phyloP scores from a whole-genome alignment of 345 rosid species.

The Hypericum perforatum region DNA sequence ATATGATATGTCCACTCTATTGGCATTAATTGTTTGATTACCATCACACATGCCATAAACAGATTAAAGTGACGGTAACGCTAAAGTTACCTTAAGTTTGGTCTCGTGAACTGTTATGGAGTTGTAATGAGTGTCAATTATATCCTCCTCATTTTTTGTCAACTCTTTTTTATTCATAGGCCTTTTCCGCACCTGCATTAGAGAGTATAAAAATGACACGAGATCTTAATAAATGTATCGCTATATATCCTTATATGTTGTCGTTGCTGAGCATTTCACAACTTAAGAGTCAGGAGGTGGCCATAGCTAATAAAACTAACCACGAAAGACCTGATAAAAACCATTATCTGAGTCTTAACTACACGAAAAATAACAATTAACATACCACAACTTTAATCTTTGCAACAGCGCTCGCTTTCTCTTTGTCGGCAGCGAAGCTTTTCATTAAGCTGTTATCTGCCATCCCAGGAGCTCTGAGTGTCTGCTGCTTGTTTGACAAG shows the following conservation, averaged over 20 bases:
- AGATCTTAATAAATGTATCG: too few species aligned
- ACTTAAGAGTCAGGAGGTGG: too few species aligned
- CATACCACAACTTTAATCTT: constrained; percentile 62
- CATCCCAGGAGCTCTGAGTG: constrained; percentile 16
- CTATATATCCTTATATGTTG: too few species aligned
- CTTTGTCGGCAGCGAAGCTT: constrained; percentile 41
- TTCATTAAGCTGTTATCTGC: constrained; percentile 31
- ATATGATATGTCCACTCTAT: too few species aligned
- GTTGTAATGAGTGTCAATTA: constrained; percentile 34
- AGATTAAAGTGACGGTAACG: background rate
- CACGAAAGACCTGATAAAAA: too few species aligned
- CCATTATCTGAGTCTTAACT: background rate
- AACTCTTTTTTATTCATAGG: constrained; percentile 47
- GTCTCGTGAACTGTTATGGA: constrained; percentile 43
- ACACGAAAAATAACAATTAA: background rate
- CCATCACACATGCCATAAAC: background rate
- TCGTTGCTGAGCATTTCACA: too few species aligned
- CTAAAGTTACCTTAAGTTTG: constrained; percentile 42
- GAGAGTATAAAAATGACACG: background rate
- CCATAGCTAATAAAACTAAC: too few species aligned
- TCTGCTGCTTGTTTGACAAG: constrained; percentile 15
- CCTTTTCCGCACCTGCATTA: constrained; percentile 49
- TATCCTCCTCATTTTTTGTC: constrained; percentile 47
- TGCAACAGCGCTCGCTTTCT: constrained; percentile 41
- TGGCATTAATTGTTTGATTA: too few species aligned